Evolutionary conservation across 768 basidiomycete species (phyloP), one percentile per base, ranked within the genome.

Genomic region (Lentinula sp.): DNA sequence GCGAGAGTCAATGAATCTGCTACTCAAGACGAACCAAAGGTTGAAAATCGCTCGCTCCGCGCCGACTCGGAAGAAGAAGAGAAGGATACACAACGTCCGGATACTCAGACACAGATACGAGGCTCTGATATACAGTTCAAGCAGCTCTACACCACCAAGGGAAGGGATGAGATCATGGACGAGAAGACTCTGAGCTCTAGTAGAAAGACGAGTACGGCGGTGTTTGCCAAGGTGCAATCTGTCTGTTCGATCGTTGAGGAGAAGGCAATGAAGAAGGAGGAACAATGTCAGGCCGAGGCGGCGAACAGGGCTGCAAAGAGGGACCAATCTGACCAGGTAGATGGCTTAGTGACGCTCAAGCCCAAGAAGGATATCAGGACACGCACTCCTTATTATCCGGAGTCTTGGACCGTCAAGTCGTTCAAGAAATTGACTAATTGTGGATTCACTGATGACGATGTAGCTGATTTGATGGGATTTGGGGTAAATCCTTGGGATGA

Each of bases 401-500:
- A 28, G 34, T 35, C 52, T 15, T 35, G 21, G 37, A 56, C 39
- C 15, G 42, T 28, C 16, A 43, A 56, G 16, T 23, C 40, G 15
- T 28, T 56, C 37, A 9, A 56, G 40, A 56, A 43, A 32, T 56
- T 56, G 37, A 18, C 55, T 0, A 56, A 56, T 45, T 56, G 55
- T 43, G 40, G 55, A 28, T 13, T 56, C 15, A 55, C 54, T 8
- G 40, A 56, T n/a, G 39, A 43, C 8, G 55, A 56, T n/a, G 55
- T 56, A 16, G 40, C 15, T 5, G 42, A 56, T 45, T 40, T 56
- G 15, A 40, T 56, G 18, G 40, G 31, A 9, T 56, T 43, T 45
- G 55, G 55, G 4, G 10, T 56, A 5, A 56, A 56, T 45, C 55
- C 28, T 23, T 56, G 55, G 40, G 55, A 56, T 40, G 55, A 56